A percentile compares a stretch with the other conserved stretches of the same genome.
Conservation (phyloP, 2,329 filamentous ascomycete species). For the Pseudocercospora eumusae region DNA sequence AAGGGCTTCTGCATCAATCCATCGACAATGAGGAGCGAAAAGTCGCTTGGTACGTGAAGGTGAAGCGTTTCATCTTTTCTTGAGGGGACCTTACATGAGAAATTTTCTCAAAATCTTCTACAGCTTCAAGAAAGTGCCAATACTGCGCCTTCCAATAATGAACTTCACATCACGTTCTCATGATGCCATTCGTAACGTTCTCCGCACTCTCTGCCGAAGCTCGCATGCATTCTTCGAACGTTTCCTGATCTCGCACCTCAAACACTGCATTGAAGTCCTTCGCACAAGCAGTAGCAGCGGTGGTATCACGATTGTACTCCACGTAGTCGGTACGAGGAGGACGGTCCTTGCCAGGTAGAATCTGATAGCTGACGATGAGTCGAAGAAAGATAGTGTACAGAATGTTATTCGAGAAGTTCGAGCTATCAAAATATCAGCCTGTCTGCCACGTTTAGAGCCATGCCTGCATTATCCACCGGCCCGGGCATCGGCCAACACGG, state of each 20-base stretch:
- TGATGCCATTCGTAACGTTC: conserved; percentile 3
- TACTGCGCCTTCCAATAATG: neutral
- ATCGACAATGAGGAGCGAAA: neutral
- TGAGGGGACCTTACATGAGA: neutral
- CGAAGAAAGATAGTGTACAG: conserved; percentile 2
- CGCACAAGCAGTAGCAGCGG: conserved; percentile 4
- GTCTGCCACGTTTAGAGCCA: no score
- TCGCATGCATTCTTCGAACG: neutral
- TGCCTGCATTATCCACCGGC: neutral
- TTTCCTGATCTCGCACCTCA: neutral
- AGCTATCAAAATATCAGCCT: no score
- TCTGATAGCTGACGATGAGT: conserved; percentile 6
- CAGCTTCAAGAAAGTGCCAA: neutral
- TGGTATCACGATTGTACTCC: conserved; percentile 7
- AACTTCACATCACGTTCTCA: neutral
- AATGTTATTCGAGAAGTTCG: conserved; percentile 5
- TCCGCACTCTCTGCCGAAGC: neutral
- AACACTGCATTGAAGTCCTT: conserved; percentile 10
- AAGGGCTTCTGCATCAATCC: conserved; percentile 4
- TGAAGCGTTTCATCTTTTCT: conserved; percentile 8
- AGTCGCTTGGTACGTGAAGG: conserved; percentile 4
- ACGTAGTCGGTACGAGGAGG: conserved; percentile 7
- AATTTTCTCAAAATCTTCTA: no score
- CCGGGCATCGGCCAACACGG: neutral
- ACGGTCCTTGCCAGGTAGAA: neutral